Base-by-base conservation (phyloP, 2,329 filamentous ascomycete species). In the Sordariomycetes sp. region DNA sequence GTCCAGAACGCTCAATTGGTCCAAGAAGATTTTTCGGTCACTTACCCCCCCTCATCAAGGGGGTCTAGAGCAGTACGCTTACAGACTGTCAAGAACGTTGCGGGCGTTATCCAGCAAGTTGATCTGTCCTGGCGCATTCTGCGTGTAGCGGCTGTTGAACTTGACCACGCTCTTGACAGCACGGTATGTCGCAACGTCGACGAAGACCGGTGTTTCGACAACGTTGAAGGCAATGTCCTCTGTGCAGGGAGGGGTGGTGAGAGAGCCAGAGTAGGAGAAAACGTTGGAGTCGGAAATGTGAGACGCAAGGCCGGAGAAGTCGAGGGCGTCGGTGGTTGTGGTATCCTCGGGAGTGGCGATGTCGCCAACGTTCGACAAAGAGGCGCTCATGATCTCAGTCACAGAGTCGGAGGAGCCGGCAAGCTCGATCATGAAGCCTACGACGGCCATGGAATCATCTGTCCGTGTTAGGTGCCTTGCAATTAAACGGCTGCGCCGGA, bases 201-300 rank as follows among this genome's bases (percentile, higher is more conserved):
- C 49, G 28, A 50, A 47, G n/a, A 74, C 46, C n/a, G 66, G 61
- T 32, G 65, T 43, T 37, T 58, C 52, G 40, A 63, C 63, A 25
- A 74, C 49, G 34, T 71, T 57, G 57, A 69, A 75, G 9, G 51
- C 57, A 8, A 77, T 53, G 19, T 64, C 67, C 53, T 76, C 70
- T 14, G 59, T 58, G 56, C 73, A 77, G 6, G 72, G 72, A 15
- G 73, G 73, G 0, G 72, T 75, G 29, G 73, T 77, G 19, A 77
- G 59, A 10, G 68, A 73, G 18, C 73, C 73, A 12, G 51, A 49
- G 58, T 78, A 77, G 38, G 62, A 60, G 45, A 61, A 65, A 35
- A 71, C 52, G 5, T 55, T 56, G 8, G 45, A 47, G 24, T 52
- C 45, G 14, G 48, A 32, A 32, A 70, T 48, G 33, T 59, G 50